Evolutionary conservation across 768 basidiomycete species (phyloP).

Genomic region (Rhizopogon vinicolor): DNA sequence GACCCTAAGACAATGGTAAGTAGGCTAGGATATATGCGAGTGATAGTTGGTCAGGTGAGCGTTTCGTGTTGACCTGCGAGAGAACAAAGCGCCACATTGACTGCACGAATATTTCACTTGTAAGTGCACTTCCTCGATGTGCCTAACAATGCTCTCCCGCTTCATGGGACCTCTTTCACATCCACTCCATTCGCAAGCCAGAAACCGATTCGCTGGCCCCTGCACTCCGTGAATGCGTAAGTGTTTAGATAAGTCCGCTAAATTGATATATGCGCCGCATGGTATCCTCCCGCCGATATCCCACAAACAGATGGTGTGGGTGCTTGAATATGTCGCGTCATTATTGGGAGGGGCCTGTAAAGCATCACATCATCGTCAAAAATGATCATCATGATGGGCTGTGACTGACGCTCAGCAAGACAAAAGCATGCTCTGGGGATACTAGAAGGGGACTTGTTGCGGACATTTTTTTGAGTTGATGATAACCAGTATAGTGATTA

Average conservation of each 20-base stretch:
- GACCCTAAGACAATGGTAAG: too few relatives aligned
- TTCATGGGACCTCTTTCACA: conserved; percentile 16
- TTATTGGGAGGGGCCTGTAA: not conserved
- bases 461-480: not conserved
- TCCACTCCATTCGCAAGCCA: conserved; percentile 16
- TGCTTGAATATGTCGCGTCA: not conserved
- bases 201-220: conserved; percentile 4
- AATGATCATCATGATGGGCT: not conserved
- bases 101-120: conserved; percentile 11
- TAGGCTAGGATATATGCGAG: not conserved
- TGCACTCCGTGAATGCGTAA: conserved; percentile 18
- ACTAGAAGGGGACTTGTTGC: not conserved
- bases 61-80: conserved; percentile 19
- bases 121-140: conserved; percentile 22
- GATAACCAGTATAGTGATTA: not conserved
- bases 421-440: not conserved
- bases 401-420: not conserved
- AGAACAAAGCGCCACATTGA: conserved; percentile 17
- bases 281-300: not conserved
- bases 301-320: conserved; percentile 8
- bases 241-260: conserved; percentile 14
- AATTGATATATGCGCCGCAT: conserved; percentile 8
- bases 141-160: conserved; percentile 23
- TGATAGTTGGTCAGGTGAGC: conserved; percentile 8
- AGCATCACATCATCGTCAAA: not conserved